Conservation (phyloP, 257 asterid species). For the Plectranthus barbatus region DNA sequence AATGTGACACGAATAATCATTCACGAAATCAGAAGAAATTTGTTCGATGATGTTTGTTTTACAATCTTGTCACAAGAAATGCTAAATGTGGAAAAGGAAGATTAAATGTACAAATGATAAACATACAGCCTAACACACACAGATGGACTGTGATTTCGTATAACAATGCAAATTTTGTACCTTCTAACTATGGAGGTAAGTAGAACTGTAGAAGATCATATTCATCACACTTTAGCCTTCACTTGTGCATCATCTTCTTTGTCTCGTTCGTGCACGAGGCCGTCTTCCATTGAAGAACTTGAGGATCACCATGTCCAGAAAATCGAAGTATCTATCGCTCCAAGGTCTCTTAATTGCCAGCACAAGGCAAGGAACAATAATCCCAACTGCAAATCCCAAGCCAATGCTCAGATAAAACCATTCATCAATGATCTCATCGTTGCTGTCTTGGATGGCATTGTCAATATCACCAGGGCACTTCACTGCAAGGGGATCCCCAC, state of each 20-base stretch:
- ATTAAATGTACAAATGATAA: background rate
- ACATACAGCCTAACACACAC: too few species aligned
- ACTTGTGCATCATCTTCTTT: background rate
- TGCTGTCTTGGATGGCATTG: background rate
- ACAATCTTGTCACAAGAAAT: too few species aligned
- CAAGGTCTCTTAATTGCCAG: conserved; percentile 29
- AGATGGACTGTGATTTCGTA: too few species aligned
- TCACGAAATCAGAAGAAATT: too few species aligned
- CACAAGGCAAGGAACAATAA: conserved; percentile 25
- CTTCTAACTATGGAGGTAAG: too few species aligned
- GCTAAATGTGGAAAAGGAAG: too few species aligned
- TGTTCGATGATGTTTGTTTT: too few species aligned
- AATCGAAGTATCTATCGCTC: conserved; percentile 28
- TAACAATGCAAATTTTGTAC: too few species aligned
- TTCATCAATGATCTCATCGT: conserved; percentile 16
- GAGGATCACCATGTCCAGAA: conserved; percentile 22
- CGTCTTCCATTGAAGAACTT: background rate
- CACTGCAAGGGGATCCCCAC: conserved; percentile 35
- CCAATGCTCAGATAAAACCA: conserved; percentile 52
- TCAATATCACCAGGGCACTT: conserved; percentile 13
- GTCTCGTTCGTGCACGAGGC: background rate
- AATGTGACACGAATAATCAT: too few species aligned
- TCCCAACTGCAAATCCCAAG: conserved; percentile 41
- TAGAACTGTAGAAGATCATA: too few species aligned
- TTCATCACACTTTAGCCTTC: too few species aligned